These are phyloP conservation scores for Russula emetica DNA, from an alignment of 768 basidiomycete genomes.

Conservation along the genomic window DNA sequence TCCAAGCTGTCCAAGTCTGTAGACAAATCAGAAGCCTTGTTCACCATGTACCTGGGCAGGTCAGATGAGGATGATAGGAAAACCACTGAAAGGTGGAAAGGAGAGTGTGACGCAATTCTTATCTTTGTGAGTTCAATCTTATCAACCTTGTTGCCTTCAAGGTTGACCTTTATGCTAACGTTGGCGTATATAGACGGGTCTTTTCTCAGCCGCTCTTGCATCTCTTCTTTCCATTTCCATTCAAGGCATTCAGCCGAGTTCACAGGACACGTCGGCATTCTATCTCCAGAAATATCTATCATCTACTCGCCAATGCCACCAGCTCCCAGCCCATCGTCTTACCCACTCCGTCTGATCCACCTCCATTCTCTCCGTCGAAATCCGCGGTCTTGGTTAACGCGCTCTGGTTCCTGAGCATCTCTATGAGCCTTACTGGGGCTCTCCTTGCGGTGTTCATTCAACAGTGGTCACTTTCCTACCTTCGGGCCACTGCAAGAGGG, in stretches of 20 bases:
- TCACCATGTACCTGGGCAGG: slow-evolving; percentile 19
- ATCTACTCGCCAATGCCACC: slow-evolving; percentile 1
- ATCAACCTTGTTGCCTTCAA: neutral
- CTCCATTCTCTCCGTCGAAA: slow-evolving; percentile 27
- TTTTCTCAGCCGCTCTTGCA: slow-evolving; percentile 25
- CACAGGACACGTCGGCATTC: slow-evolving; percentile 3
- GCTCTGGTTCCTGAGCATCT: slow-evolving; percentile 40
- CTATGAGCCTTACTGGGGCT: slow-evolving; percentile 42
- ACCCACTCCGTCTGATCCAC: slow-evolving; percentile 6
- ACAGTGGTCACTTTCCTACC: slow-evolving; percentile 46
- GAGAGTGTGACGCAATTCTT: slow-evolving; percentile 22
- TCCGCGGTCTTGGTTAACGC: slow-evolving; percentile 39
- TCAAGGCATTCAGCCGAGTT: slow-evolving; percentile 10
- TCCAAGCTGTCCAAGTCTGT: neutral
- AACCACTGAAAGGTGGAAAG: slow-evolving; percentile 21
- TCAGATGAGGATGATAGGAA: slow-evolving; percentile 17
- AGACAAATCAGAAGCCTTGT: slow-evolving; percentile 12
- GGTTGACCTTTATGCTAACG: neutral
- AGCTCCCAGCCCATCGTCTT: neutral
- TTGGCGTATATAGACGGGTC: slow-evolving; percentile 12
- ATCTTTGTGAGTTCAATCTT: slow-evolving; percentile 13
- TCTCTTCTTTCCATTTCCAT: slow-evolving; percentile 16
- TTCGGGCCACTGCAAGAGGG: neutral
- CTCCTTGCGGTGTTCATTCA: slow-evolving; percentile 46
- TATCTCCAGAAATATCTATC: slow-evolving; percentile 14